Conservation (phyloP, 108 stramenopile genomes). For the Cylindrotheca fusiformis region DNA sequence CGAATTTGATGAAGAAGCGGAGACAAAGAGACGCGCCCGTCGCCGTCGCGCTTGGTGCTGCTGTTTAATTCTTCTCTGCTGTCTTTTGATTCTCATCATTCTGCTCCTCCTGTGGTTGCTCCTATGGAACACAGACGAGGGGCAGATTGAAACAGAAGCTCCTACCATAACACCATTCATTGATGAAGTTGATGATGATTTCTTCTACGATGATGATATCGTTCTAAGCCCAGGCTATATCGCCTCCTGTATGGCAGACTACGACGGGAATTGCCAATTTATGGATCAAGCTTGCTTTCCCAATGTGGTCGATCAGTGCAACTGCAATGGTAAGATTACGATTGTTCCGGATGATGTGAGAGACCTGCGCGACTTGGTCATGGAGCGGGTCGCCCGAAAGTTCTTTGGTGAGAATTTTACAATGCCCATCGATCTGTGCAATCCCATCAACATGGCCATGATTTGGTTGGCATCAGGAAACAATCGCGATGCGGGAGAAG, state of each 20-base stretch:
- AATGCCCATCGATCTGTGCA: slow-evolving; percentile 20
- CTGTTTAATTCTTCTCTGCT: slow-evolving; percentile 25
- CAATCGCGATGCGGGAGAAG: slow-evolving; percentile 44
- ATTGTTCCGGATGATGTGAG: slow-evolving; percentile 35
- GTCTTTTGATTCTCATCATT: slow-evolving; percentile 24
- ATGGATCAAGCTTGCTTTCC: slow-evolving; percentile 24
- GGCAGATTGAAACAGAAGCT: slow-evolving; percentile 4
- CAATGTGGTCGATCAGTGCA: slow-evolving; percentile 40
- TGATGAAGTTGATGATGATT: slow-evolving; percentile 31
- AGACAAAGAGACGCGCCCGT: slow-evolving; percentile 20
- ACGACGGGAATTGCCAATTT: slow-evolving; percentile 20
- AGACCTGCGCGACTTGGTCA: slow-evolving; percentile 21
- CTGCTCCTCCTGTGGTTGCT: slow-evolving; percentile 24
- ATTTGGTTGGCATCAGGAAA: slow-evolving; percentile 46
- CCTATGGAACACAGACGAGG: slow-evolving; percentile 5
- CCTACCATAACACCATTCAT: slow-evolving; percentile 33
- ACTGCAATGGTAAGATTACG: slow-evolving; percentile 29
- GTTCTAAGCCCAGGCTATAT: slow-evolving; percentile 23
- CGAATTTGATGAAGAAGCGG: slow-evolving; percentile 33
- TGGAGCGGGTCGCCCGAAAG: slow-evolving; percentile 26
- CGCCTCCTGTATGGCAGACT: slow-evolving; percentile 29
- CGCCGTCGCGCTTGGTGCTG: slow-evolving; percentile 33
- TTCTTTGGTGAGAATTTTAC: slow-evolving; percentile 28
- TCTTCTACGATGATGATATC: slow-evolving; percentile 40
- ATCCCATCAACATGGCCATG: slow-evolving; percentile 41